A percentile compares a stretch with the other conserved stretches of the same genome.
Evolutionary conservation across 352 stramenopile species (phyloP).

Genomic region (Hyaloperonospora brassicae): DNA sequence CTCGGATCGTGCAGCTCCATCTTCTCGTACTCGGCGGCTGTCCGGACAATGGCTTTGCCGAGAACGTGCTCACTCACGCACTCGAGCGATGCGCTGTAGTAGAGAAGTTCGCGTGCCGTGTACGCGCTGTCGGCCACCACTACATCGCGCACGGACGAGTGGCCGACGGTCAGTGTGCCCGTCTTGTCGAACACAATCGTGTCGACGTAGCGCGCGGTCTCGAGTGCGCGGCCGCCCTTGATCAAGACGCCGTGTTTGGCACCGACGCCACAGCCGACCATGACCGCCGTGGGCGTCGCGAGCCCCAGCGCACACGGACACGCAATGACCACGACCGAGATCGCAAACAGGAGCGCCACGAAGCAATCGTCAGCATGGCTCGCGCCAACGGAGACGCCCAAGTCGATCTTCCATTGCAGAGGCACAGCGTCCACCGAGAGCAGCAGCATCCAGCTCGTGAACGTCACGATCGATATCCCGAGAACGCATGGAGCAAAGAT

Average conservation of each 20-base stretch:
- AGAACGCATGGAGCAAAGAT: constrained; percentile 28
- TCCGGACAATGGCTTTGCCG: constrained; percentile 74
- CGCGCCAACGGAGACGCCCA: constrained; percentile 26
- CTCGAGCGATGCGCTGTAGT: constrained; percentile 73
- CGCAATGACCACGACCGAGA: constrained; percentile 86
- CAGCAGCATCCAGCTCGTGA: constrained; percentile 14
- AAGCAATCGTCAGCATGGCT: constrained; percentile 62
- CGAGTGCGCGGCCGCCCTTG: constrained; percentile 74
- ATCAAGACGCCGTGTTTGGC: constrained; percentile 86
- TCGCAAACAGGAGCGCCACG: constrained; percentile 73
- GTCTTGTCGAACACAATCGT: constrained; percentile 92
- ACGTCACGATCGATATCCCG: constrained; percentile 13
- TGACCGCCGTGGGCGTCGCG: constrained; percentile 79
- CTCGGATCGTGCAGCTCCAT: constrained; percentile 60
- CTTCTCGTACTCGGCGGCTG: constrained; percentile 70
- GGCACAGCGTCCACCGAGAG: constrained; percentile 14
- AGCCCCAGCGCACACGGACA: constrained; percentile 80
- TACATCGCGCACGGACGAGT: constrained; percentile 73
- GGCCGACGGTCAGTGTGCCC: constrained; percentile 83
- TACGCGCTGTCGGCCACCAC: constrained; percentile 55
- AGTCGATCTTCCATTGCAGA: constrained; percentile 11
- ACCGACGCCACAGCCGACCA: constrained; percentile 83
- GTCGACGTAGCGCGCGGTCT: constrained; percentile 77
- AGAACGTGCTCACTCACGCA: constrained; percentile 83
- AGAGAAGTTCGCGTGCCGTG: constrained; percentile 63